Evolutionary conservation across 2,329 filamentous ascomycete species (phyloP), one percentile per base, ranked within the genome.

Genomic region (Curvularia lunata): DNA sequence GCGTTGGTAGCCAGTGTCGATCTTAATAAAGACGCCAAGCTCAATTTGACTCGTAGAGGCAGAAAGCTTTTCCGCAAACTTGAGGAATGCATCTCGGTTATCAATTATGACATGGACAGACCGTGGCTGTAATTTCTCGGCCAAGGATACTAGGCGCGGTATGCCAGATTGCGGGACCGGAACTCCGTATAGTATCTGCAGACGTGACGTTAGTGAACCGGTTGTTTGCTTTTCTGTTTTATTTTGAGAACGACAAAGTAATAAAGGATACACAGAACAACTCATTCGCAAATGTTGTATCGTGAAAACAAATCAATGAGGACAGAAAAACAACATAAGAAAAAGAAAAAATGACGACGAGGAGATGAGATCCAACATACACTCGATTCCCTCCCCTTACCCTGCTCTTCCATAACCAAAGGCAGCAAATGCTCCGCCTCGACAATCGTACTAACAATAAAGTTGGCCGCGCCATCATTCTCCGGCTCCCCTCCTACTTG

Each of bases 371-470:
- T 27, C 2, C 13, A 16, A 69, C 81, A 67, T 76, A 89, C 85
- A 70, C 89, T 91, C 51, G 88, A 81, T 16, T 76, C 69, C 6
- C 86, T 81, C 3, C 84, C 85, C 42, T 78, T 72, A 0, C 71
- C 65, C 67, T 85, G 82, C 62, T 86, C 86, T 55, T 88, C 83
- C 10, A 82, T 73, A 1, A 93, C 76, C 40, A 88, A 81, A 0
- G 85, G 85, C 7, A 85, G 58, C 5, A 93, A 77, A 49, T 85
- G 83, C 72, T 94, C 90, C 1, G 87, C 87, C 75, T 94, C 91
- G 2, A 85, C 78, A n/a, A 93, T 64, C 0, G 91, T 95, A 1
- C 90, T 93, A 1, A 88, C 87, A 32, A 93, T 83, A 52, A 94
- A 80, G 37, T 88, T 86, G 19, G 82, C 78, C 4, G 84, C 83